Conservation (phyloP, 2,329 filamentous ascomycete genomes). For the Leptographium lundbergii region DNA sequence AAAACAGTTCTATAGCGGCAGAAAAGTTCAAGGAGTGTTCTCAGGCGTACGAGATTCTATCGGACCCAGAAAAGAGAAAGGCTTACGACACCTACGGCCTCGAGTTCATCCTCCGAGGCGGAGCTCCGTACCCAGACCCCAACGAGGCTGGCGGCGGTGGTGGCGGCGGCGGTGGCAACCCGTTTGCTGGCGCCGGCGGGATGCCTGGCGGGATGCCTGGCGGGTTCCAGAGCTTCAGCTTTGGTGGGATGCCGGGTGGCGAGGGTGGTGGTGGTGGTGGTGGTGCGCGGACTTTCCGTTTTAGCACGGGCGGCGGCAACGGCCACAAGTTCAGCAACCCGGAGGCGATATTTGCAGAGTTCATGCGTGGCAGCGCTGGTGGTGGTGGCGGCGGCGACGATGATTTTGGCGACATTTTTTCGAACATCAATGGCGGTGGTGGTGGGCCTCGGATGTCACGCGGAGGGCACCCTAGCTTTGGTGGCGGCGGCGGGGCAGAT, state of each 20-base stretch:
- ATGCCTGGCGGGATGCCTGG: slow-evolving; percentile 41
- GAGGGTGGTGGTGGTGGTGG: slow-evolving; percentile 32
- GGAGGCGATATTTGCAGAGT: slow-evolving; percentile 74
- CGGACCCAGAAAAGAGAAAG: slow-evolving; percentile 92
- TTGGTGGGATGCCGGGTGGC: slow-evolving; percentile 37
- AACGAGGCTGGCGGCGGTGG: background rate
- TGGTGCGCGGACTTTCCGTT: slow-evolving; percentile 47
- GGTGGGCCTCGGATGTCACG: background rate
- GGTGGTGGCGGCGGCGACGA: slow-evolving; percentile 29
- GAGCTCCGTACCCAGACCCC: slow-evolving; percentile 38
- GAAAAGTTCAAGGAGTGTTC: slow-evolving; percentile 98
- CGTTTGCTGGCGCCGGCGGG: slow-evolving; percentile 42
- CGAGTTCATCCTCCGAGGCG: slow-evolving; percentile 79
- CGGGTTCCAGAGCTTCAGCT: slow-evolving; percentile 17
- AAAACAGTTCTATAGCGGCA: slow-evolving; percentile 68
- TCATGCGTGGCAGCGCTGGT: slow-evolving; percentile 49
- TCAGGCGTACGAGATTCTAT: slow-evolving; percentile 95
- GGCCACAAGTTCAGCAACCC: slow-evolving; percentile 79
- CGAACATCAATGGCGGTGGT: slow-evolving; percentile 23
- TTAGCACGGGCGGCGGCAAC: slow-evolving; percentile 41
- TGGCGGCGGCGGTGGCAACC: slow-evolving; percentile 39
- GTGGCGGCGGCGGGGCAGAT: slow-evolving; percentile 11
- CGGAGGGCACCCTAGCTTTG: slow-evolving; percentile 13
- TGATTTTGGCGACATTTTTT: slow-evolving; percentile 42
- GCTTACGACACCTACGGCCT: slow-evolving; percentile 91